Evolutionary conservation across 495 filamentous ascomycete genomes (phyloP).

Genomic region (Endocarpon pusillum): DNA sequence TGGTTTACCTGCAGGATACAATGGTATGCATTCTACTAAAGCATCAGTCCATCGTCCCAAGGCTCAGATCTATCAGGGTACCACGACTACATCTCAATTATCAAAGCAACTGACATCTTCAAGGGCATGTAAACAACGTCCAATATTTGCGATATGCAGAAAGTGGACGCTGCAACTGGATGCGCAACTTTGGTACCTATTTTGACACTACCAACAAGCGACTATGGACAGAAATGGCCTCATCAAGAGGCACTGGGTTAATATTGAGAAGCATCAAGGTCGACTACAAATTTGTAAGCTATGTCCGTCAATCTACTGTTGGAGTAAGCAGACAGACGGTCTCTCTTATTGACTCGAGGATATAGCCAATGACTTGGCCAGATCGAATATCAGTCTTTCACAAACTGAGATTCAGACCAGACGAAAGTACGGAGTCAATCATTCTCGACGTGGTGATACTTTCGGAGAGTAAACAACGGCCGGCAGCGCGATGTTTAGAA

Average conservation of each 20-base stretch:
- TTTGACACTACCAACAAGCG: conserved; percentile 46
- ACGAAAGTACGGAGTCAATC: conserved; percentile 33
- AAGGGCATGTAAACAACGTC: conserved; percentile 81
- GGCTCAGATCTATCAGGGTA: no score
- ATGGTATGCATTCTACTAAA: no score
- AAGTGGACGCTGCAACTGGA: conserved; percentile 69
- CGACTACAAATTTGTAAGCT: conserved; percentile 80
- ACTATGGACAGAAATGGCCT: conserved; percentile 57
- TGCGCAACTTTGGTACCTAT: conserved; percentile 51
- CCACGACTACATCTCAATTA: no score
- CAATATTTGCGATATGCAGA: conserved; percentile 76
- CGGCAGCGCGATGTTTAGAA: conserved; percentile 65
- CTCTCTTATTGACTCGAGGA: no score
- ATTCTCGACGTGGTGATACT: conserved; percentile 45
- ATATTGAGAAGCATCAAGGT: conserved; percentile 68
- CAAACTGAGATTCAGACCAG: conserved; percentile 44
- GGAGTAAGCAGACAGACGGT: no score
- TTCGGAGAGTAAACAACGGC: conserved; percentile 61
- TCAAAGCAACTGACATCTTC: no score
- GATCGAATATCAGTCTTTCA: conserved; percentile 82
- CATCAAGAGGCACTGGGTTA: conserved; percentile 47
- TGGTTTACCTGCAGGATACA: conserved; percentile 35
- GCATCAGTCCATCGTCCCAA: no score
- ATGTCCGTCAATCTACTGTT: background rate
- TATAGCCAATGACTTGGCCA: conserved; percentile 76